Evolutionary conservation across 2,329 filamentous ascomycete genomes (phyloP), one percentile per base, ranked within the genome.

Genomic region (Talaromyces atroroseus): DNA sequence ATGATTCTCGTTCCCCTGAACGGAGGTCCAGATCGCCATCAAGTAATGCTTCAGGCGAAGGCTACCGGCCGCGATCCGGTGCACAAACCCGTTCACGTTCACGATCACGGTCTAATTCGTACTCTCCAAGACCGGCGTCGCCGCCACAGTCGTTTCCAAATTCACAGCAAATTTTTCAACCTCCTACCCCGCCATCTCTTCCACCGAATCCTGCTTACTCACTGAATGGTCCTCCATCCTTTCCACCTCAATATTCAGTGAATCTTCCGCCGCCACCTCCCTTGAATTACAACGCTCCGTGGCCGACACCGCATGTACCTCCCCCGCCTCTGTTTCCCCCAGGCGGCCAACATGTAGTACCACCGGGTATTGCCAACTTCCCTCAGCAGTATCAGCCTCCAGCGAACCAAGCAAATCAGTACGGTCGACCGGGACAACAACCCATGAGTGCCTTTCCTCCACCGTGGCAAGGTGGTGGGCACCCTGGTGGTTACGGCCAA

Each of bases 261-360:
- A 58, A 52, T 44, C 23, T 57, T 34, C 61, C 66, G 23, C 69
- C 68, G 29, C 68, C 66, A 45, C 65, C 69, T 49, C 67, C 67
- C 16, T 64, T 67, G 32, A 68, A 66, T 54, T 73, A 71, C 49
- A 64, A 68, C 29, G 70, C 70, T 14, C 52, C 63, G 11, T 74
- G 71, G 71, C 71, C 70, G 16, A 67, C 65, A 26, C 70, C 70
- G 49, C 69, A 69, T 46, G 67, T 67, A 42, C 65, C 64, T 54
- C 65, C 64, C 54, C 65, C 66, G 11, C 69, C 66, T 21, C 59
- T 63, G 2, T 70, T 64, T 34, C 42, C 59, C 16, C 32, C 14
- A n/a, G 38, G 51, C 40, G 56, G 45, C 6, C 51, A 54, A n/a
- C 42, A 46, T 32, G 49, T 49, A 48, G 59, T 59, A 40, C 64